Conservation (phyloP, 2,329 filamentous ascomycete genomes). For the Furcasterigmium sp. region DNA sequence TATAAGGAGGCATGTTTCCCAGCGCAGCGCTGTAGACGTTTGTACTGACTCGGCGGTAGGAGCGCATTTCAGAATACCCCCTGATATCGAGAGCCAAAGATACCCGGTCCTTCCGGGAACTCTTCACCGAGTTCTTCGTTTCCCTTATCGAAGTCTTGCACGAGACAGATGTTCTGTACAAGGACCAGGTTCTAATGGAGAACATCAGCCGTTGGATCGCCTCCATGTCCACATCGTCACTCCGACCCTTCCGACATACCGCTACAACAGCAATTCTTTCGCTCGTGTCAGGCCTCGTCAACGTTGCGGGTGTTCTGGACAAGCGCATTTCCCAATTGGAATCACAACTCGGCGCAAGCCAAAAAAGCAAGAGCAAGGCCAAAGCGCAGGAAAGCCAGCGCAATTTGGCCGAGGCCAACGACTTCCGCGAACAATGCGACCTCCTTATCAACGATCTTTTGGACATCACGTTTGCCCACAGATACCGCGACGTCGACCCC, state of each 20-base stretch:
- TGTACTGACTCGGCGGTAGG: constrained; percentile 35
- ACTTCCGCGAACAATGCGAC: constrained; percentile 65
- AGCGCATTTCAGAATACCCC: constrained; percentile 85
- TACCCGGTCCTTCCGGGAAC: constrained; percentile 70
- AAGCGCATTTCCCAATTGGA: constrained; percentile 69
- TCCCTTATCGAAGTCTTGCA: constrained; percentile 73
- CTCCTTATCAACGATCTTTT: constrained; percentile 79
- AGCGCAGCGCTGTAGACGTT: not conserved
- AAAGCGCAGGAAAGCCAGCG: constrained; percentile 69
- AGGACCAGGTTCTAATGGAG: constrained; percentile 71
- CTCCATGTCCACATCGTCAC: constrained; percentile 81
- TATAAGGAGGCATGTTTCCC: constrained; percentile 64
- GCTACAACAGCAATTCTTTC: constrained; percentile 79
- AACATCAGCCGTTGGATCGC: constrained; percentile 87
- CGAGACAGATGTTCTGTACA: constrained; percentile 76
- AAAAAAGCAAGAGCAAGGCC: constrained; percentile 59
- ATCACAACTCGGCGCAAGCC: constrained; percentile 74
- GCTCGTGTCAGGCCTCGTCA: constrained; percentile 72
- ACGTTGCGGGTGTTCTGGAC: constrained; percentile 65
- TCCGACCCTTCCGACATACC: constrained; percentile 90
- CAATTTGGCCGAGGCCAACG: constrained; percentile 64
- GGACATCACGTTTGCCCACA: constrained; percentile 88
- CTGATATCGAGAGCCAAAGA: constrained; percentile 77
- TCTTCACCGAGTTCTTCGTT: constrained; percentile 74
- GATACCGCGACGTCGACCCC: constrained; percentile 90